Evolutionary conservation across 192 early-diverging fungal genomes (phyloP).

Genomic region (Coemansia brasiliensis): DNA sequence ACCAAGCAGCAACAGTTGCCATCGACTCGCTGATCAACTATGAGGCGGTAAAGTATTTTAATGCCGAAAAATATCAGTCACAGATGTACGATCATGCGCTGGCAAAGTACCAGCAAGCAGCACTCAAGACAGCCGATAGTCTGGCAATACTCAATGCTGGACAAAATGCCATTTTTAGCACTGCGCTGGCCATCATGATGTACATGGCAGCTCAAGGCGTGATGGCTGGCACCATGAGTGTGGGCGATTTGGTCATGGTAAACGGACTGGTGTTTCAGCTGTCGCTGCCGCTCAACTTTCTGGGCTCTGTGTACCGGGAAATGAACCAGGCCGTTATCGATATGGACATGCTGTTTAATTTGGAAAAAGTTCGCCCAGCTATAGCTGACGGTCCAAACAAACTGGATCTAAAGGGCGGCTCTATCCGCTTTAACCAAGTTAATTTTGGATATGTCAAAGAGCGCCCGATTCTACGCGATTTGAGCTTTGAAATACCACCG

Average conservation of each 20-base stretch:
- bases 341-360: slow-evolving; percentile 95
- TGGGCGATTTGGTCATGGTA: slow-evolving; percentile 98
- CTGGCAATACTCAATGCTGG: slow-evolving; percentile 93
- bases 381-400: slow-evolving; percentile 62
- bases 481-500: slow-evolving; percentile 80
- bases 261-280: slow-evolving; percentile 99
- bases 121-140: slow-evolving; percentile 87
- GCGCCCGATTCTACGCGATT: slow-evolving; percentile 68
- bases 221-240: slow-evolving; percentile 72
- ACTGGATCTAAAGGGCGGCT: slow-evolving; percentile 63
- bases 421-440: slow-evolving; percentile 86
- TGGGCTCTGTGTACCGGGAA: slow-evolving; percentile 97
- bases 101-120: slow-evolving; percentile 88
- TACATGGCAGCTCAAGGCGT: slow-evolving; percentile 92
- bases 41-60: slow-evolving; percentile 97
- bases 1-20: slow-evolving; percentile 87
- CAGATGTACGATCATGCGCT: slow-evolving; percentile 85
- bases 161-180: slow-evolving; percentile 91
- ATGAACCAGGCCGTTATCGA: slow-evolving; percentile 92
- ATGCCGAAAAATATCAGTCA: slow-evolving; percentile 91
- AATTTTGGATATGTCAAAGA: slow-evolving; percentile 84
- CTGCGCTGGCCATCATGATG: slow-evolving; percentile 95
- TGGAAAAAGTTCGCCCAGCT: slow-evolving; percentile 62
- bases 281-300: slow-evolving; percentile 94
- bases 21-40: slow-evolving; percentile 97